phyloP scores from a whole-genome alignment of 257 asterid species.

The Eustoma russellianum region DNA sequence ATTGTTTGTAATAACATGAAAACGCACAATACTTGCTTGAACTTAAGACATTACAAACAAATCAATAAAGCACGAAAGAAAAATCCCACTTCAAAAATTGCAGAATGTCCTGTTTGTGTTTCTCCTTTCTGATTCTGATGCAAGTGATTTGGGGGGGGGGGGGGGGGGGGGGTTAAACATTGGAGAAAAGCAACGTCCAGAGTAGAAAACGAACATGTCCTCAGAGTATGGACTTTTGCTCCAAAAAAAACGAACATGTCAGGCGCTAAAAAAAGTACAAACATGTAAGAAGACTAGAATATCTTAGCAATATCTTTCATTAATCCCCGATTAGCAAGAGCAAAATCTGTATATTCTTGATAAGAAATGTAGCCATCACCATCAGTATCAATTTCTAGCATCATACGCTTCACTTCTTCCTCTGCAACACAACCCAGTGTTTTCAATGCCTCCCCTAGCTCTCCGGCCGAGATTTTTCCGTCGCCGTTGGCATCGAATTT shows the following conservation, averaged over 20 bases:
- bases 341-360: conserved; percentile 58
- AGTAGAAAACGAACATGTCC: neutral
- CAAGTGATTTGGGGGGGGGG: too few species aligned
- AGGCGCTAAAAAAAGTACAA: too few species aligned
- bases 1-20: too few species aligned
- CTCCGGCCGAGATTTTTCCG: conserved; percentile 67
- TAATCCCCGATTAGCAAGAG: conserved; percentile 57
- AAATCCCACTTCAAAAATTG: too few species aligned
- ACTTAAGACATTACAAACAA: too few species aligned
- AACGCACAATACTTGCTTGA: too few species aligned
- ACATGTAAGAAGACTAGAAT: conserved; percentile 23
- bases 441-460: conserved; percentile 71
- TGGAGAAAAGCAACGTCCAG: neutral
- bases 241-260: too few species aligned
- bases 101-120: too few species aligned
- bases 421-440: conserved; percentile 54
- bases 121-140: too few species aligned
- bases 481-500: conserved; percentile 75
- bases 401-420: conserved; percentile 64
- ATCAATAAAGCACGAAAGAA: too few species aligned
- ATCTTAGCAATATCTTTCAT: conserved; percentile 76
- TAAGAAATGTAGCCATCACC: conserved; percentile 72
- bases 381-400: conserved; percentile 77
- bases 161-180: too few species aligned
- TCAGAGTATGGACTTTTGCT: too few species aligned